These are phyloP conservation scores for Scheffersomyces coipomensis DNA, from an alignment of 805 yeast genomes.

Conservation along the genomic window DNA sequence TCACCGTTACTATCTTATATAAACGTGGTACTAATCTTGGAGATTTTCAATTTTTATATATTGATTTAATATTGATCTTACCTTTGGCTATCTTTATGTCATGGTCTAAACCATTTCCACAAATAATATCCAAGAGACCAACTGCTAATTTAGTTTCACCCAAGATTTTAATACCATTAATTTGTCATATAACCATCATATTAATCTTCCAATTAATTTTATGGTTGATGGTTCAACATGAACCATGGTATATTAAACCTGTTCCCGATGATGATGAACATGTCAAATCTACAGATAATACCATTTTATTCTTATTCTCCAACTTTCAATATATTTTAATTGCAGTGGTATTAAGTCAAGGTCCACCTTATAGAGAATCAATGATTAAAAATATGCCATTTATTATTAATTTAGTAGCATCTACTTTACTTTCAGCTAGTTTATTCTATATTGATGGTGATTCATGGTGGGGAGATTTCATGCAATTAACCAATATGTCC, in stretches of 20 bases:
- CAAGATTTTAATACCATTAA: slow-evolving; percentile 77
- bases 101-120: slow-evolving; percentile 81
- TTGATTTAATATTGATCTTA: slow-evolving; percentile 83
- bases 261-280: slow-evolving; percentile 72
- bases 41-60: slow-evolving; percentile 93
- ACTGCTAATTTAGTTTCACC: slow-evolving; percentile 92
- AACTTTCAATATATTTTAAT: slow-evolving; percentile 86
- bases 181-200: slow-evolving; percentile 71
- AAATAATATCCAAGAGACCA: slow-evolving; percentile 72
- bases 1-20: slow-evolving; percentile 81
- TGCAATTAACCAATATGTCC: slow-evolving; percentile 72
- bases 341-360: slow-evolving; percentile 83
- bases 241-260: slow-evolving; percentile 79
- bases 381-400: slow-evolving; percentile 68
- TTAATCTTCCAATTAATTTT: slow-evolving; percentile 62
- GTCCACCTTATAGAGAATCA: slow-evolving; percentile 90
- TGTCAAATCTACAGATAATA: slow-evolving; percentile 87
- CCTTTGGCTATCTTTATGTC: slow-evolving; percentile 98
- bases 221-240: slow-evolving; percentile 59
- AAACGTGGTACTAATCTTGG: slow-evolving; percentile 90
- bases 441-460: slow-evolving; percentile 57
- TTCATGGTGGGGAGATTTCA: slow-evolving; percentile 58
- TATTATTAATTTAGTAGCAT: slow-evolving; percentile 53
- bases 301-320: slow-evolving; percentile 74
- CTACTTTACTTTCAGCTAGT: slow-evolving; percentile 48